Percentiles rank a stretch among this genome's conserved stretches.
phyloP scores from a whole-genome alignment of 2,329 filamentous ascomycete species.

The Neurospora sp. region DNA sequence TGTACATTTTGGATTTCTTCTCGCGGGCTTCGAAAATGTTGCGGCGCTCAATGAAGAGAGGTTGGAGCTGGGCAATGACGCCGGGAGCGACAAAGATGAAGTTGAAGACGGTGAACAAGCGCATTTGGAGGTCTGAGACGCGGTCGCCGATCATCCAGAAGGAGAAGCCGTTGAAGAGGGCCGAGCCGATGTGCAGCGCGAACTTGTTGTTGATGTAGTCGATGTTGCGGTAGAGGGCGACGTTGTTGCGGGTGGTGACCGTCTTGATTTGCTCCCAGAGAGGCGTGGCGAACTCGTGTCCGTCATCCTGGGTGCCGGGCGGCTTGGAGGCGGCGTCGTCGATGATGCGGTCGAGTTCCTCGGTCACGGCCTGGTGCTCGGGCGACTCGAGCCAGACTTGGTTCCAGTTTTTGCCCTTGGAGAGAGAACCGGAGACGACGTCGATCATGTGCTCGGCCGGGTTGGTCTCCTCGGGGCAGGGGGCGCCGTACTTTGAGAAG shows the following conservation, averaged over 20 bases:
- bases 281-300: constrained; percentile 62
- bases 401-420: constrained; percentile 31
- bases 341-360: constrained; percentile 56
- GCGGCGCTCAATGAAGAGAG: constrained; percentile 45
- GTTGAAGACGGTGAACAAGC: constrained; percentile 52
- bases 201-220: constrained; percentile 60
- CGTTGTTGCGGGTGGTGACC: constrained; percentile 53
- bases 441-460: constrained; percentile 70
- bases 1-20: constrained; percentile 53
- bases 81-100: constrained; percentile 54
- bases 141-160: constrained; percentile 50
- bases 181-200: constrained; percentile 41
- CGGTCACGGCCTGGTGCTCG: constrained; percentile 37
- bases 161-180: constrained; percentile 51
- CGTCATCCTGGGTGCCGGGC: constrained; percentile 33
- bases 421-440: constrained; percentile 40
- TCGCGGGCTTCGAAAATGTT: constrained; percentile 50
- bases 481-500: constrained; percentile 57
- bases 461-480: constrained; percentile 53
- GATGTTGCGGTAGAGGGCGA: constrained; percentile 55
- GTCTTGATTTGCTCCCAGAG: constrained; percentile 54
- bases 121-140: constrained; percentile 41
- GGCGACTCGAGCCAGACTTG: constrained; percentile 27
- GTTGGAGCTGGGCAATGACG: constrained; percentile 49
- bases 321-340: constrained; percentile 39